These are phyloP conservation scores for Jackrogersella minutella DNA, from an alignment of 495 filamentous ascomycete genomes.

Conservation along the genomic window DNA sequence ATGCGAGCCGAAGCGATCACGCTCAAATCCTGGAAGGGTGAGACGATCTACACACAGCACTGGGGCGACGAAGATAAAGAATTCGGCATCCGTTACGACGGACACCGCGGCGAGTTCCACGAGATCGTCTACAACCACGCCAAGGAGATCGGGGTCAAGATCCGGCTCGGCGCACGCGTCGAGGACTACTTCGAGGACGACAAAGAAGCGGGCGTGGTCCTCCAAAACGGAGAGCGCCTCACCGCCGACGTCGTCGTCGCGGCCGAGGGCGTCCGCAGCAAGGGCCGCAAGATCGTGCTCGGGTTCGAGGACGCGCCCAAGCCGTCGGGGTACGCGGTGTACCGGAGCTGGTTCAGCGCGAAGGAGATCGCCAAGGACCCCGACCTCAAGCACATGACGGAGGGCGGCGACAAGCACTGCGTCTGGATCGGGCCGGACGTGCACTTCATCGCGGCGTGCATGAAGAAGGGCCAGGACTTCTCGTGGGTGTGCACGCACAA, in stretches of 20 bases:
- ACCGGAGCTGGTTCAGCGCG: slow-evolving; percentile 66
- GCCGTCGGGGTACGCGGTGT: slow-evolving; percentile 67
- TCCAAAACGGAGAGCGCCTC: slow-evolving; percentile 57
- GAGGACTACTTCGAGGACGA: slow-evolving; percentile 68
- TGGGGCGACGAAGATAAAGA: slow-evolving; percentile 51
- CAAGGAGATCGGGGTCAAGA: slow-evolving; percentile 61
- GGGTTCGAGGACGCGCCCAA: slow-evolving; percentile 70
- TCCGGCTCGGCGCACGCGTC: slow-evolving; percentile 63
- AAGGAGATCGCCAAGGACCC: slow-evolving; percentile 69
- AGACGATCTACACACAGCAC: slow-evolving; percentile 47
- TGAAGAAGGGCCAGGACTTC: slow-evolving; percentile 70
- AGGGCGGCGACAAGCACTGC: slow-evolving; percentile 69
- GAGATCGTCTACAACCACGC: slow-evolving; percentile 67
- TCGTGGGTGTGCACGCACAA: slow-evolving; percentile 77
- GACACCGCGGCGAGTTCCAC: slow-evolving; percentile 70
- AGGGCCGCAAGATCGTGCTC: slow-evolving; percentile 65
- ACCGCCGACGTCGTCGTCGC: slow-evolving; percentile 66
- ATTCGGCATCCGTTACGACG: slow-evolving; percentile 63
- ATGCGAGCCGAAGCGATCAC: slow-evolving; percentile 53
- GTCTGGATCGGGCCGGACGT: slow-evolving; percentile 69
- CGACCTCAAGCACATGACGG: slow-evolving; percentile 64
- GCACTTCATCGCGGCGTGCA: slow-evolving; percentile 68
- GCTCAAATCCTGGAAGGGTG: slow-evolving; percentile 47
- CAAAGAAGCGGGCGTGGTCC: slow-evolving; percentile 62
- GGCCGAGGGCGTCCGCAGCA: slow-evolving; percentile 69